Evolutionary conservation across 2,329 filamentous ascomycete species (phyloP).

Genomic region (Monilinia fructigena): DNA sequence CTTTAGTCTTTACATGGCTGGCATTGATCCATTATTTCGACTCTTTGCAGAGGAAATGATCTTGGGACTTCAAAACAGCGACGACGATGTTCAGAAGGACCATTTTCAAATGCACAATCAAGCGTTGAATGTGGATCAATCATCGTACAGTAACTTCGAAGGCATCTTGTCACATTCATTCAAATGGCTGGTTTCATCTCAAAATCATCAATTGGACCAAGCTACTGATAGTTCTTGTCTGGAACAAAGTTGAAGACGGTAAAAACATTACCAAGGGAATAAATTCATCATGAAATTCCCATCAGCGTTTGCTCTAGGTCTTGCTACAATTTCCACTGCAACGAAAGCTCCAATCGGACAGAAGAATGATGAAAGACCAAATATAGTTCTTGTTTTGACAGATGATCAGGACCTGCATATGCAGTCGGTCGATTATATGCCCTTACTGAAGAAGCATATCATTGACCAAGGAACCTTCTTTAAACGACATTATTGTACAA

Average conservation of each 20-base stretch:
- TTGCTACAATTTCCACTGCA: conserved; percentile 25
- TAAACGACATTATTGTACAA: conserved; percentile 59
- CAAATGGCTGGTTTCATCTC: background rate
- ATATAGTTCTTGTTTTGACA: conserved; percentile 62
- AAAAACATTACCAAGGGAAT: background rate
- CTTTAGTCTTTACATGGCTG: conserved; percentile 3
- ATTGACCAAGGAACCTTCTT: conserved; percentile 56
- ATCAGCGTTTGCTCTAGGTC: conserved; percentile 18
- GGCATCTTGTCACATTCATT: background rate
- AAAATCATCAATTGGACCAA: background rate
- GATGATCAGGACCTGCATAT: conserved; percentile 65
- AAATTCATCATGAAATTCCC: conserved; percentile 12
- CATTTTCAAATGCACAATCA: background rate
- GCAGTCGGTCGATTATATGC: conserved; percentile 58
- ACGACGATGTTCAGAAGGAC: background rate
- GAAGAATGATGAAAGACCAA: conserved; percentile 42
- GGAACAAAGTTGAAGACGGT: background rate
- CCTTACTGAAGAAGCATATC: conserved; percentile 53
- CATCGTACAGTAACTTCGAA: background rate
- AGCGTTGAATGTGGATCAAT: conserved; percentile 6
- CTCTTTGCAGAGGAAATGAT: background rate
- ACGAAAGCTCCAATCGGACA: conserved; percentile 24
- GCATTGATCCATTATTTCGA: background rate
- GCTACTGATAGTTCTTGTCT: conserved; percentile 3
- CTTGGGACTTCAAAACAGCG: background rate